Evolutionary conservation across 495 filamentous ascomycete genomes (phyloP).

Genomic region (Lophiostoma macrostomum): DNA sequence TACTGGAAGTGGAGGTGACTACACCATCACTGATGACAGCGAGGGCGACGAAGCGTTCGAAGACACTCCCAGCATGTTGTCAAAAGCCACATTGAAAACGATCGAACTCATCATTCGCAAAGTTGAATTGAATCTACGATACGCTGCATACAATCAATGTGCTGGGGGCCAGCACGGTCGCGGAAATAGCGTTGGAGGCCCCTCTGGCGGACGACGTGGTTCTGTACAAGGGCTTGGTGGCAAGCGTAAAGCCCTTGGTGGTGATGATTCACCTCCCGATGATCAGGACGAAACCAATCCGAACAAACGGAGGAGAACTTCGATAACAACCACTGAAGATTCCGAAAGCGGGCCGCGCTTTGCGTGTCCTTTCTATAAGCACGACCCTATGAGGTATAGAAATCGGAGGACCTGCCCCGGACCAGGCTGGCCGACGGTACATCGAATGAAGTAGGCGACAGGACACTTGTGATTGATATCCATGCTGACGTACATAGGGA

Average conservation of each 20-base stretch:
- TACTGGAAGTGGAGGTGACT: conserved; percentile 8
- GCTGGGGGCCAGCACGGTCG: conserved; percentile 10
- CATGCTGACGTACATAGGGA: too few species aligned
- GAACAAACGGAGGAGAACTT: conserved; percentile 18
- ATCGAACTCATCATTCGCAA: conserved; percentile 26
- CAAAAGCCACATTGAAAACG: conserved; percentile 16
- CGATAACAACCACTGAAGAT: conserved; percentile 21
- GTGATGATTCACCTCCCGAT: conserved; percentile 1
- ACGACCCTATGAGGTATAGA: conserved; percentile 22
- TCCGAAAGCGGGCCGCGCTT: conserved; percentile 19
- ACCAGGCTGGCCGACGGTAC: conserved; percentile 24
- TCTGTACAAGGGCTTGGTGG: conserved; percentile 8
- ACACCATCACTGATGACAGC: conserved; percentile 16
- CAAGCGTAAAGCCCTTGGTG: conserved; percentile 11
- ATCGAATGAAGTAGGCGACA: conserved; percentile 28
- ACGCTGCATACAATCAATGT: conserved; percentile 20
- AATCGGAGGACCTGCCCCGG: conserved; percentile 19
- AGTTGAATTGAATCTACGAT: conserved; percentile 21
- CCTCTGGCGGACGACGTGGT: conserved; percentile 7
- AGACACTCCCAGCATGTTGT: not conserved
- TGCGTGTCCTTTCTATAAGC: conserved; percentile 27
- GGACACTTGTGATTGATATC: too few species aligned
- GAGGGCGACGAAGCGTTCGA: conserved; percentile 10
- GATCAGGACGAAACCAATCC: conserved; percentile 16
- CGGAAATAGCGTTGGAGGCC: not conserved